A percentile compares a stretch with the other conserved stretches of the same genome.
Conservation (phyloP, 345 rosid species). For the Kernera saxatilis region DNA sequence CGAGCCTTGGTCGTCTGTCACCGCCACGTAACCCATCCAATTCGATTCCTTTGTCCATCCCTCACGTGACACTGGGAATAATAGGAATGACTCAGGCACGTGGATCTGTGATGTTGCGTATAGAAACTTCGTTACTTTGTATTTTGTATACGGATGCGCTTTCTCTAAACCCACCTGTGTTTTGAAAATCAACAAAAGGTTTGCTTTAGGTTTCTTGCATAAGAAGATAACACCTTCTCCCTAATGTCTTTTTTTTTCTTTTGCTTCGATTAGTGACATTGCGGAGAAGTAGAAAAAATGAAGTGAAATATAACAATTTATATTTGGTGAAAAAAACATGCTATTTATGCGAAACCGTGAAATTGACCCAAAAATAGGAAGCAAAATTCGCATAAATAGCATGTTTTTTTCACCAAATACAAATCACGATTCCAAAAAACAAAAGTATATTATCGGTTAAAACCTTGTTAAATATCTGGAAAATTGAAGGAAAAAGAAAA, state of each 20-base stretch:
- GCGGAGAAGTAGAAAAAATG: neutral
- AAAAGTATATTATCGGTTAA: neutral
- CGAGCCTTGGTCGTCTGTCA: conserved; percentile 67
- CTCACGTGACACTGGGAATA: conserved; percentile 58
- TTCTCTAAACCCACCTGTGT: conserved; percentile 44
- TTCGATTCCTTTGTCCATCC: conserved; percentile 86
- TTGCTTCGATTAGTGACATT: neutral
- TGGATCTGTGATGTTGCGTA: conserved; percentile 59
- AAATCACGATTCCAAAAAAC: neutral
- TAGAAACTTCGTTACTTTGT: conserved; percentile 58
- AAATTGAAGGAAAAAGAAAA: neutral
- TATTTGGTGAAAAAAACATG: too few species aligned
- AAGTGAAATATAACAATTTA: neutral
- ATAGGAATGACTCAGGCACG: conserved; percentile 64
- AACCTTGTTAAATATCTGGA: neutral
- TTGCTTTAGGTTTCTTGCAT: conserved; percentile 7
- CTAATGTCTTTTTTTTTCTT: neutral
- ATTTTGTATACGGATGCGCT: conserved; percentile 51
- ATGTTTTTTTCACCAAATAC: too few species aligned
- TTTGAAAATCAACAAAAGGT: neutral
- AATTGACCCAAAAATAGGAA: too few species aligned
- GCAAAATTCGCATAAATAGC: too few species aligned
- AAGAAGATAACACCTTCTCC: neutral
- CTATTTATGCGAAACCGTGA: too few species aligned
- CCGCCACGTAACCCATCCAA: conserved; percentile 84